Percentiles rank a stretch among this genome's conserved stretches.
phyloP scores from a whole-genome alignment of 164 flowering plant genomes.

The Aristolochia fimbriata region DNA sequence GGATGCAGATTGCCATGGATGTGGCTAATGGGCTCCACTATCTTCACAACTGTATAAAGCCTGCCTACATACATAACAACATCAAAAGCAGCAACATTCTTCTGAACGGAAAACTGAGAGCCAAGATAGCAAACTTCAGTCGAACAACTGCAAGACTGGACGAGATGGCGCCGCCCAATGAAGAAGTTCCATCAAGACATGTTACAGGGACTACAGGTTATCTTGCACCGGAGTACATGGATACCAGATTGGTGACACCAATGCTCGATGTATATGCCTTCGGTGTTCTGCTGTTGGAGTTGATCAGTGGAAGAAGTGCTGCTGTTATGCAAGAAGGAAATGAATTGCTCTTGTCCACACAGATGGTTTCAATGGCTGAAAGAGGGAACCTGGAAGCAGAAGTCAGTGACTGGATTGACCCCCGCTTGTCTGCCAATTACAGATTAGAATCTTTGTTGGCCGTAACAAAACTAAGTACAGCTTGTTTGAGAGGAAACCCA shows the following conservation, averaged over 20 bases:
- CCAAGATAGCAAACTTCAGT: conserved; percentile 55
- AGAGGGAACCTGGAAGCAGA: conserved; percentile 18
- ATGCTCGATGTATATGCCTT: conserved; percentile 65
- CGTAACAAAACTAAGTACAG: conserved; percentile 19
- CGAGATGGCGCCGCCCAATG: conserved; percentile 10
- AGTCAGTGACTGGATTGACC: conserved; percentile 24
- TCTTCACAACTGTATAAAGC: conserved; percentile 48
- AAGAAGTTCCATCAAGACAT: conserved; percentile 6
- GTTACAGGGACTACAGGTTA: conserved; percentile 41
- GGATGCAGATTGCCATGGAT: conserved; percentile 55
- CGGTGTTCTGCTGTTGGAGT: conserved; percentile 61
- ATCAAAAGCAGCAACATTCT: conserved; percentile 47
- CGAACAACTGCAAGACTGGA: conserved; percentile 25
- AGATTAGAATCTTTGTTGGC: conserved; percentile 12
- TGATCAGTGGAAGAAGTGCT: conserved; percentile 42
- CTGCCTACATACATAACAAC: conserved; percentile 46
- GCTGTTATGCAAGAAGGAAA: conserved; percentile 3
- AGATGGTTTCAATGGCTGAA: conserved; percentile 8
- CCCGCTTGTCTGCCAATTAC: conserved; percentile 10
- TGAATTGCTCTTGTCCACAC: conserved; percentile 6
- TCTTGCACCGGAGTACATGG: conserved; percentile 66
- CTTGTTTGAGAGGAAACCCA: conserved; percentile 31
- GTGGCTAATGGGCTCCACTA: conserved; percentile 64
- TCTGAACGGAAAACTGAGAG: conserved; percentile 33
- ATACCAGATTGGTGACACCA: conserved; percentile 29